phyloP scores from a whole-genome alignment of 495 filamentous ascomycete genomes.

The Xanthoparmelia taractica region DNA sequence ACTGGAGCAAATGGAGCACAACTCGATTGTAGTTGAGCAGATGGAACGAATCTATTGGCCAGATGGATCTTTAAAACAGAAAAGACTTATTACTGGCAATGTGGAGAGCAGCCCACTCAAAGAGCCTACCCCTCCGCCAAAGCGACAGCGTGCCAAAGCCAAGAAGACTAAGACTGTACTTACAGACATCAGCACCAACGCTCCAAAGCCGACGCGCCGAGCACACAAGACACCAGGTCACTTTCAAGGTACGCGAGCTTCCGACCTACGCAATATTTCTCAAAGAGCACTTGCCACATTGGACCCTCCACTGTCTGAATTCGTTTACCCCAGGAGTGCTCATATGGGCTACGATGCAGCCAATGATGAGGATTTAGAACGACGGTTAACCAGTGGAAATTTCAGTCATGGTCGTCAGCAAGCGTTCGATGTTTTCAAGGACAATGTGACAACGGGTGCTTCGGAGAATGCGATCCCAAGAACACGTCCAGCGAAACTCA shows the following conservation, averaged over 20 bases:
- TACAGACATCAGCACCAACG: constrained; percentile 16
- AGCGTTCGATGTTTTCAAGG: constrained; percentile 36
- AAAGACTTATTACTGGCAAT: constrained; percentile 50
- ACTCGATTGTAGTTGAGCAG: constrained; percentile 60
- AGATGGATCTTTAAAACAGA: constrained; percentile 46
- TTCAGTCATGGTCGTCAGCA: constrained; percentile 24
- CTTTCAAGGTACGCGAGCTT: constrained; percentile 4
- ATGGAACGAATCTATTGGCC: constrained; percentile 59
- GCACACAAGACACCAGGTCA: neutral
- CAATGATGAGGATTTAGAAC: constrained; percentile 31
- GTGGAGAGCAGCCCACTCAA: constrained; percentile 44
- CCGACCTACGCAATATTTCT: constrained; percentile 8
- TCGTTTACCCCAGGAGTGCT: constrained; percentile 3
- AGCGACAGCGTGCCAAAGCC: constrained; percentile 25
- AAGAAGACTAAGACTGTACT: constrained; percentile 13
- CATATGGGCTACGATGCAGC: constrained; percentile 8
- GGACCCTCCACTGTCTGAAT: neutral
- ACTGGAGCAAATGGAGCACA: constrained; percentile 59
- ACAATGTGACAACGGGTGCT: constrained; percentile 15
- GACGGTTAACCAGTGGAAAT: constrained; percentile 27
- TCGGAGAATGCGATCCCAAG: neutral
- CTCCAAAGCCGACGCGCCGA: neutral
- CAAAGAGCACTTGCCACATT: constrained; percentile 12
- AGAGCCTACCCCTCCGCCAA: constrained; percentile 41
- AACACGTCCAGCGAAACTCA: constrained; percentile 5